Evolutionary conservation across 345 rosid species (phyloP).

Genomic region (Eucalyptus curtisii): DNA sequence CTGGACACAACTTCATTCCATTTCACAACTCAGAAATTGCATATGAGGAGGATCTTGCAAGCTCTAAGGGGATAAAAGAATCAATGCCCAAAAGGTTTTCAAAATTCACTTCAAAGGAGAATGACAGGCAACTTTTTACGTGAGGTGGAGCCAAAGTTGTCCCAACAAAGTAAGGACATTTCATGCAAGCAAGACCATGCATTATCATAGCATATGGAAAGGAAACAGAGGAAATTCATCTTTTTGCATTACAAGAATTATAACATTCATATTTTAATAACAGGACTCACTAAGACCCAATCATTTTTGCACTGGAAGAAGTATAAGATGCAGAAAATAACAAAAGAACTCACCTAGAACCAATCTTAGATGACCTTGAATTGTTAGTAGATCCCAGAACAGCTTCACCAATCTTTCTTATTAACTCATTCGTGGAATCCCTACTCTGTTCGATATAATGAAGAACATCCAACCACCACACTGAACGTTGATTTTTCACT

Average conservation of each 20-base stretch:
- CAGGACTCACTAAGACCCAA: background rate
- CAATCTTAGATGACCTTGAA: conserved; percentile 35
- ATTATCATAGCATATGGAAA: background rate
- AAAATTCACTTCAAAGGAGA: background rate
- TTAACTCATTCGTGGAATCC: conserved; percentile 54
- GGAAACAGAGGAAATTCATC: background rate
- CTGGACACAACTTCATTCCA: background rate
- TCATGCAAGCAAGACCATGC: background rate
- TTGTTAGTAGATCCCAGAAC: conserved; percentile 48
- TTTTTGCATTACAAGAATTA: background rate
- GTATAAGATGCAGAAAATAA: background rate
- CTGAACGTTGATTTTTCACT: conserved; percentile 21
- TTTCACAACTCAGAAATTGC: background rate
- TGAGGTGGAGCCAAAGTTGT: background rate
- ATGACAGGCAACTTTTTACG: background rate
- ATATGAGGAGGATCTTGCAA: background rate
- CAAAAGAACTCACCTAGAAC: background rate
- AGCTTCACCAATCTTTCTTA: conserved; percentile 78
- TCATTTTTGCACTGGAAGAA: background rate
- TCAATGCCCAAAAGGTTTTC: background rate
- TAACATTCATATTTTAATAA: background rate
- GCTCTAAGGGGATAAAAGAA: background rate
- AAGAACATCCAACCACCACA: conserved; percentile 93
- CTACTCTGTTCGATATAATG: conserved; percentile 48
- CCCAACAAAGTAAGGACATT: background rate